Conservation (phyloP, 1,139 yeast species). For the Hemisphaericaspora lyxosophila region DNA sequence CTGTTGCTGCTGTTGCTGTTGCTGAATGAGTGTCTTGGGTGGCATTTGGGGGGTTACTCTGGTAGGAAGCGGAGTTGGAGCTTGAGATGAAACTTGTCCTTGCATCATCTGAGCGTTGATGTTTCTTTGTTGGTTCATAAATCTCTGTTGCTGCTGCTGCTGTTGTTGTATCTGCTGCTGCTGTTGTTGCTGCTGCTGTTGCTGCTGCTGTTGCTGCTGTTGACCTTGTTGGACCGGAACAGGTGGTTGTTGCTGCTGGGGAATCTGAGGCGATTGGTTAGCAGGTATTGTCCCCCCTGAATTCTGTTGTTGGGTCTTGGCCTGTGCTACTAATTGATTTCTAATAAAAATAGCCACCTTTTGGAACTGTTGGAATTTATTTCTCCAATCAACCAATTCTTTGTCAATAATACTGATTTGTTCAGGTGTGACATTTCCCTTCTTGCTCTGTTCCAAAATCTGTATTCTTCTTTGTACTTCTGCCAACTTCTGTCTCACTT, state of each 20-base stretch:
- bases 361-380: conserved; percentile 40
- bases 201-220: conserved; percentile 7
- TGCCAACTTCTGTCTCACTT: conserved; percentile 36
- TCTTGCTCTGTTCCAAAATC: conserved; percentile 29
- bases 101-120: conserved; percentile 9
- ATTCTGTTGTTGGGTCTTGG: conserved; percentile 18
- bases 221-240: conserved; percentile 10
- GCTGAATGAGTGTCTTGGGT: conserved; percentile 7
- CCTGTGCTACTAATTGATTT: conserved; percentile 40
- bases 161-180: no score
- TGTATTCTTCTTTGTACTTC: conserved; percentile 47
- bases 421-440: conserved; percentile 21
- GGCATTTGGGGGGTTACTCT: conserved; percentile 13
- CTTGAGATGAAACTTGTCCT: conserved; percentile 10
- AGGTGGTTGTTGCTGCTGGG: conserved; percentile 9
- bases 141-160: conserved; percentile 6
- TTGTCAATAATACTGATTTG: conserved; percentile 36
- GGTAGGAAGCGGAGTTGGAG: conserved; percentile 10
- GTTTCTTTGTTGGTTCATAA: conserved; percentile 7
- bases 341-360: conserved; percentile 42
- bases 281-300: conserved; percentile 6
- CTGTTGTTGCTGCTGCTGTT: conserved; percentile 9
- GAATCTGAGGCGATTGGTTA: not conserved
- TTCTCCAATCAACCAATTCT: conserved; percentile 37
- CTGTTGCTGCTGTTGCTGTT: conserved; percentile 6